These are phyloP conservation scores for Mycena galopus DNA, from an alignment of 768 basidiomycete species.

Conservation along the genomic window DNA sequence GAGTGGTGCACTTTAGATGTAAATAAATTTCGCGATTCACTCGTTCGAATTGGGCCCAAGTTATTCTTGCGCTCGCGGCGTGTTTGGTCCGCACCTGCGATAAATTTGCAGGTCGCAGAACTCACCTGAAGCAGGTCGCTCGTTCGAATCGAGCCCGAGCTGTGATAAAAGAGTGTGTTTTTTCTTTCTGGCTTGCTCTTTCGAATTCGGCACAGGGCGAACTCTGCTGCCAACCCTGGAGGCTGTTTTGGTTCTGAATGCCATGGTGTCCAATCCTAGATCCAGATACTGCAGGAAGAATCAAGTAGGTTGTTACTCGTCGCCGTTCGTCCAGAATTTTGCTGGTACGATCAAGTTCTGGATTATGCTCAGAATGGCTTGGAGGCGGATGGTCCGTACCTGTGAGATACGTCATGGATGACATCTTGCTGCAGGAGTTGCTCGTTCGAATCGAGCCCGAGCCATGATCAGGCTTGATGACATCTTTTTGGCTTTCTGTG, in stretches of 20 bases:
- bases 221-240: background rate
- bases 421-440: background rate
- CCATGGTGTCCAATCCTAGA: too few relatives aligned
- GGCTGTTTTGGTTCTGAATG: background rate
- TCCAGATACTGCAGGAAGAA: too few relatives aligned
- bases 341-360: too few relatives aligned
- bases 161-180: too few relatives aligned
- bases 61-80: background rate
- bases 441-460: constrained; percentile 7
- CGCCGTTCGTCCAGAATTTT: too few relatives aligned
- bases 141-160: too few relatives aligned
- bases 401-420: background rate
- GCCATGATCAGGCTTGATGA: background rate
- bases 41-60: background rate
- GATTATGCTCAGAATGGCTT: background rate
- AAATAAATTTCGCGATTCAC: background rate
- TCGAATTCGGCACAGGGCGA: background rate
- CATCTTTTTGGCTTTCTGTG: background rate
- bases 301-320: too few relatives aligned
- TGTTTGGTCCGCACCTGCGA: too few relatives aligned
- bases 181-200: too few relatives aligned
- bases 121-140: too few relatives aligned
- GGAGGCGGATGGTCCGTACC: background rate
- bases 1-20: too few relatives aligned
- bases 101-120: too few relatives aligned